Conservation (phyloP, 306 rosid species). For the Vigna angularis region DNA sequence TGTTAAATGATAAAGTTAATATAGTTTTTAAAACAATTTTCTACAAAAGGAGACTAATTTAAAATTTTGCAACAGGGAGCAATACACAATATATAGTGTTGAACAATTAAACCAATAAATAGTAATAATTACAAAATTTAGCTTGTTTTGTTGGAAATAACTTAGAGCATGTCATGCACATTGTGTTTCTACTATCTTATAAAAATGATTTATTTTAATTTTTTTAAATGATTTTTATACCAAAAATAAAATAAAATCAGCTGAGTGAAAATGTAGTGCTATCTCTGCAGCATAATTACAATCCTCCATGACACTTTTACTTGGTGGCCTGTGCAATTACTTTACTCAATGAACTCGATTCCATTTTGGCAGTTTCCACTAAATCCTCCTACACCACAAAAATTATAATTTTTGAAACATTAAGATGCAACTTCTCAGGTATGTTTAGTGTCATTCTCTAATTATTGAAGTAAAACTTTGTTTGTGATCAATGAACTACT, state of each 20-base stretch:
- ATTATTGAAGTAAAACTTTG: background rate
- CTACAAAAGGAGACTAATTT: no score
- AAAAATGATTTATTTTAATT: background rate
- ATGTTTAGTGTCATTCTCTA: background rate
- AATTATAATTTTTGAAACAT: constrained; percentile 9
- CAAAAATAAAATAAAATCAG: no score
- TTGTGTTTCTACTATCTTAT: background rate
- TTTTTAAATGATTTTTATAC: background rate
- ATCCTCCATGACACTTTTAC: constrained; percentile 27
- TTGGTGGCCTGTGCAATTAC: constrained; percentile 79
- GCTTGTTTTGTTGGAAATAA: no score
- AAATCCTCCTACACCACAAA: constrained; percentile 72
- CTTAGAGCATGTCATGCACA: background rate
- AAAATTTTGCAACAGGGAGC: no score
- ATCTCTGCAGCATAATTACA: constrained; percentile 8
- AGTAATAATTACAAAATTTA: no score
- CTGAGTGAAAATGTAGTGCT: background rate
- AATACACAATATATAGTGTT: no score
- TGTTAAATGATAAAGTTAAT: no score
- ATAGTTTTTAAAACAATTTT: no score
- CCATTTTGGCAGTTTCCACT: constrained; percentile 87
- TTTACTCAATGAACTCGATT: constrained; percentile 75
- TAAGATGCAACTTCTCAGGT: background rate
- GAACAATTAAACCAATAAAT: no score
- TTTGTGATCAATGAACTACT: no score